phyloP scores from a whole-genome alignment of 1,139 yeast species.

The Saccharomycopsis hybrid region DNA sequence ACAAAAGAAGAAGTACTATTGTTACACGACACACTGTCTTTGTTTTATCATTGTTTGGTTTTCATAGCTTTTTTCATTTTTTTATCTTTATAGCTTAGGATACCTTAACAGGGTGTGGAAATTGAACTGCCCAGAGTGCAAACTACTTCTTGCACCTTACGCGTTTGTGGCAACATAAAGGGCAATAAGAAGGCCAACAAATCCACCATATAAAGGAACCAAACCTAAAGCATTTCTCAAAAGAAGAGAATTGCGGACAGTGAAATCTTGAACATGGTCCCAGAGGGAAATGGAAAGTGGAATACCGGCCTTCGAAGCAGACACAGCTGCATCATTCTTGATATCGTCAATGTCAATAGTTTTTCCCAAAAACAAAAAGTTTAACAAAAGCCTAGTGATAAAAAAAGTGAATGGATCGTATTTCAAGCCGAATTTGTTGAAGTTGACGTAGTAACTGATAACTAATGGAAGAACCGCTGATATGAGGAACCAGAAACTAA shows the following conservation, averaged over 20 bases:
- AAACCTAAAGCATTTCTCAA: constrained; percentile 29
- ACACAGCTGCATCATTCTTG: constrained; percentile 26
- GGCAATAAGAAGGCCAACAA: constrained; percentile 29
- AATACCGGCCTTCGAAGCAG: constrained; percentile 25
- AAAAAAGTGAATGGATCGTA: constrained; percentile 57
- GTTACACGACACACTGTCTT: too few species aligned
- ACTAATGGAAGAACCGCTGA: constrained; percentile 37
- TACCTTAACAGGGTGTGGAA: too few species aligned
- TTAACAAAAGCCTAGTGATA: constrained; percentile 41
- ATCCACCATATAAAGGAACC: constrained; percentile 29
- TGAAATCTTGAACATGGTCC: constrained; percentile 21
- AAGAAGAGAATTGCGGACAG: constrained; percentile 25
- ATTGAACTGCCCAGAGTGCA: too few species aligned
- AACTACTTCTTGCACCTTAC: too few species aligned
- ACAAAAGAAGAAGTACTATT: too few species aligned
- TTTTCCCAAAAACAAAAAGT: constrained; percentile 35
- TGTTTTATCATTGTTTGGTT: too few species aligned
- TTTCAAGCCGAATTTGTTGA: constrained; percentile 33
- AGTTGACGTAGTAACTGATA: constrained; percentile 44
- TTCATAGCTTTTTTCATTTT: too few species aligned
- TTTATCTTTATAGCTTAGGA: too few species aligned
- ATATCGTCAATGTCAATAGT: constrained; percentile 26
- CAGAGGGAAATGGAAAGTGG: neutral
- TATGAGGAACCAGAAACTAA: constrained; percentile 29
- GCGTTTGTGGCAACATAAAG: constrained; percentile 26